A percentile compares a stretch with the other conserved stretches of the same genome.
These are phyloP conservation scores for Fusarium chaquense DNA, from an alignment of 2,329 filamentous ascomycete genomes.

Conservation along the genomic window DNA sequence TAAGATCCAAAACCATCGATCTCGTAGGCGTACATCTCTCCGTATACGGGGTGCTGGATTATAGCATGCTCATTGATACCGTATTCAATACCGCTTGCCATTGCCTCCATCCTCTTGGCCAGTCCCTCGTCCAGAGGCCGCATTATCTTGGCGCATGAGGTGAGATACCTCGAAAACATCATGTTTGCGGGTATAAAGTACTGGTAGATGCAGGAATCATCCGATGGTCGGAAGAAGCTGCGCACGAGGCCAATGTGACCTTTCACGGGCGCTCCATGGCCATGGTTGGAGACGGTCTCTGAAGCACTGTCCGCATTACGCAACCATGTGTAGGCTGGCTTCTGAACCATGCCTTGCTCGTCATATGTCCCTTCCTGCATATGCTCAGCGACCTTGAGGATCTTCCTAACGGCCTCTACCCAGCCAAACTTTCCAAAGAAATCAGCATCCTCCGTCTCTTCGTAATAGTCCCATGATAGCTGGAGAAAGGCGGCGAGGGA, in stretches of 20 bases:
- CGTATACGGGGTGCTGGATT: conserved; percentile 69
- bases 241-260: conserved; percentile 84
- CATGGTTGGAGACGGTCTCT: conserved; percentile 82
- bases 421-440: conserved; percentile 82
- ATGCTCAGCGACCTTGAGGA: conserved; percentile 75
- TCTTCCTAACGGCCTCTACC: conserved; percentile 76
- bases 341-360: conserved; percentile 65
- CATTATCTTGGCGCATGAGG: conserved; percentile 61
- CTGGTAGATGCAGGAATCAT: conserved; percentile 87
- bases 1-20: conserved; percentile 74
- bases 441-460: conserved; percentile 75
- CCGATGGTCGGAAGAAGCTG: conserved; percentile 89
- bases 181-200: conserved; percentile 92
- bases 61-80: conserved; percentile 78
- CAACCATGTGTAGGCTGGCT: conserved; percentile 79
- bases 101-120: conserved; percentile 66
- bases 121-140: conserved; percentile 62
- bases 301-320: conserved; percentile 78
- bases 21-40: conserved; percentile 76
- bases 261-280: conserved; percentile 83
- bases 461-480: conserved; percentile 83
- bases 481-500: conserved; percentile 88
- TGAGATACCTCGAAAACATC: conserved; percentile 78
- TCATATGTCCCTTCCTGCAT: conserved; percentile 83
- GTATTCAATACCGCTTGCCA: conserved; percentile 69